A percentile compares a stretch with the other conserved stretches of the same genome.
Conservation (phyloP, 768 basidiomycete genomes). For the Dentipellis sp. region DNA sequence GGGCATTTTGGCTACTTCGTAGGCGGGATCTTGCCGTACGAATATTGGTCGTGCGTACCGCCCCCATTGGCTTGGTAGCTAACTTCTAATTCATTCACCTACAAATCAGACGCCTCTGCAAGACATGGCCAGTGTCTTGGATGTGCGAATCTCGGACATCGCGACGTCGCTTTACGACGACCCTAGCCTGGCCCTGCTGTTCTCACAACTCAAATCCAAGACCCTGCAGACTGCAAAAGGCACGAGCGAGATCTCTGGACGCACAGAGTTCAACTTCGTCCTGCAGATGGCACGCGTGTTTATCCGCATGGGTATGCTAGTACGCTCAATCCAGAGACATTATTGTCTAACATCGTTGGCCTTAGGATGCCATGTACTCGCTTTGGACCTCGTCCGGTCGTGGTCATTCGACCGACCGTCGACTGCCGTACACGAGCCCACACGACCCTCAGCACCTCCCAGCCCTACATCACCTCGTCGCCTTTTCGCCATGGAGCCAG, state of each 20-base stretch:
- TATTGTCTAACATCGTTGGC: neutral
- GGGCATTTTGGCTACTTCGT: slow-evolving; percentile 95
- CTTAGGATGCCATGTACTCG: slow-evolving; percentile 87
- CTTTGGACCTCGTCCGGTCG: slow-evolving; percentile 77
- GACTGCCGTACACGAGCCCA: slow-evolving; percentile 21
- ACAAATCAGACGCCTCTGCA: slow-evolving; percentile 57
- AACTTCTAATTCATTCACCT: neutral
- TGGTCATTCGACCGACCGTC: slow-evolving; percentile 90
- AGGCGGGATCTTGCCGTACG: slow-evolving; percentile 85
- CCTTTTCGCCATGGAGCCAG: slow-evolving; percentile 40
- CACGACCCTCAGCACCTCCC: slow-evolving; percentile 23
- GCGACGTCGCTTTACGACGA: slow-evolving; percentile 90
- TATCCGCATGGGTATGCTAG: slow-evolving; percentile 78
- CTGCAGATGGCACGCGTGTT: slow-evolving; percentile 91
- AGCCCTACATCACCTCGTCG: slow-evolving; percentile 38
- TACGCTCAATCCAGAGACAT: neutral
- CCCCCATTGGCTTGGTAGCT: neutral
- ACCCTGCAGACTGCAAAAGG: slow-evolving; percentile 91
- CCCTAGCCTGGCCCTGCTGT: slow-evolving; percentile 83
- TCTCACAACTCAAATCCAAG: slow-evolving; percentile 82
- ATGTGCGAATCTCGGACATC: slow-evolving; percentile 50
- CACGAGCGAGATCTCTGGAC: slow-evolving; percentile 81
- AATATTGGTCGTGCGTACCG: slow-evolving; percentile 51
- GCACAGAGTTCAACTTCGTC: slow-evolving; percentile 91
- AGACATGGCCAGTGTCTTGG: slow-evolving; percentile 54